A percentile compares a stretch with the other conserved stretches of the same genome.
These are phyloP conservation scores for Neurospora sp. DNA, from an alignment of 2,329 filamentous ascomycete genomes.

Conservation along the genomic window DNA sequence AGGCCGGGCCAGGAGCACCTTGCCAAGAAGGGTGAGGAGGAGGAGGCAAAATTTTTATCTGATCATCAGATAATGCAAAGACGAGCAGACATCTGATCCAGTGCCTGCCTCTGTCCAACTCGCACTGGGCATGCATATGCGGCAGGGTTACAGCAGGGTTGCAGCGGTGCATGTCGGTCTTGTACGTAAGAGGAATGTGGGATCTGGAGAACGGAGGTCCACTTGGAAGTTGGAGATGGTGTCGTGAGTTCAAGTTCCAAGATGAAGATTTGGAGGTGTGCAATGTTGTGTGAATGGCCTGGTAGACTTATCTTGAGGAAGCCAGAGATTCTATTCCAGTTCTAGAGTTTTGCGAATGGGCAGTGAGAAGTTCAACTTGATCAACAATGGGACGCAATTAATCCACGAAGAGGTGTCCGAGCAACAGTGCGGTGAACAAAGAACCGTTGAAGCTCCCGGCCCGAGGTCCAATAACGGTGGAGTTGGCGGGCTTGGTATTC, in stretches of 20 bases:
- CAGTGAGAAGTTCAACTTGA: background rate
- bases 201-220: background rate
- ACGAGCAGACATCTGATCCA: background rate
- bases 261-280: background rate
- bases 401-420: too few species aligned
- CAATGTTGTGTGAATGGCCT: too few species aligned
- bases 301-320: background rate
- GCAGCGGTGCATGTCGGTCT: background rate
- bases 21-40: background rate
- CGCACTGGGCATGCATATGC: background rate
- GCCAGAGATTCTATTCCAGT: background rate
- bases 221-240: background rate
- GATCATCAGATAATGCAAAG: slow-evolving; percentile 25
- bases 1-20: background rate
- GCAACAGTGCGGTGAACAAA: background rate
- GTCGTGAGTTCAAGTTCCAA: background rate
- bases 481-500: background rate
- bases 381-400: background rate
- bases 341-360: background rate
- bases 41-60: slow-evolving; percentile 18
- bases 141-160: background rate
- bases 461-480: background rate
- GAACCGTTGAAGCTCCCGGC: background rate
- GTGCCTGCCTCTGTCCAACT: background rate
- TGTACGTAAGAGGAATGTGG: slow-evolving; percentile 4